Evolutionary conservation across 192 early-diverging fungal species (phyloP), one percentile per base, ranked within the genome.

Genomic region (Rhizoclosmatium globosum): DNA sequence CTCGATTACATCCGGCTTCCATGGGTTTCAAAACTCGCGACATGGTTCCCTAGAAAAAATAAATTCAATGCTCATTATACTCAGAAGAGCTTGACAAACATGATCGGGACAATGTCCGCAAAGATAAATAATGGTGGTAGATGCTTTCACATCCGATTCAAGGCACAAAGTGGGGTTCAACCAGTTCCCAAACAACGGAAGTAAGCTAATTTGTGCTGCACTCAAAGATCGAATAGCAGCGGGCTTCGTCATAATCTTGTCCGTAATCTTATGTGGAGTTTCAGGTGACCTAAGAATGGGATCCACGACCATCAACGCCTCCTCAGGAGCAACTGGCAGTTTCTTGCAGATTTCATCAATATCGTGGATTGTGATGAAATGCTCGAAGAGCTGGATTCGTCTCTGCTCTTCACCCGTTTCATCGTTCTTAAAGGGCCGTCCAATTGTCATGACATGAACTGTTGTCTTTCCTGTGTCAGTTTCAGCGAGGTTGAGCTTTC

Each of bases 391-490:
- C 38, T 58, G 48, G 2, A 71, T 41, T 17, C 70, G 47, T 15
- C 70, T 39, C 31, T 56, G 31, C 44, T 71, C 70, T 71, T 71
- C 70, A 57, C 41, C 41, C 23, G 70, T 38, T 23, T 48, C 53
- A n/a, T n/a, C n/a, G 38, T 58, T 56, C 21, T 21, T 21, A 57
- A 6, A 21, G n/a, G 50, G 46, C 23, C 70, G 50, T n/a, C 70
- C 70, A 56, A 71, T 58, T 7, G 70, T 71, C 50, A 71, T 71
- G 11, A 71, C 50, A 71, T 71, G 70, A 7, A 71, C 50, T 39
- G 70, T 21, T 48, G n/a, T 56, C 7, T 71, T 21, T 9, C 56
- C 70, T 11, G 9, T 39, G 15, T 2, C 15, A 13, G 19, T 71
- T 58, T 57, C n/a, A n/a, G n/a, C 70, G 23, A 38, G 47, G 38